Conservation (phyloP, 2,329 filamentous ascomycete species). For the Cordyceps fumosorosea region DNA sequence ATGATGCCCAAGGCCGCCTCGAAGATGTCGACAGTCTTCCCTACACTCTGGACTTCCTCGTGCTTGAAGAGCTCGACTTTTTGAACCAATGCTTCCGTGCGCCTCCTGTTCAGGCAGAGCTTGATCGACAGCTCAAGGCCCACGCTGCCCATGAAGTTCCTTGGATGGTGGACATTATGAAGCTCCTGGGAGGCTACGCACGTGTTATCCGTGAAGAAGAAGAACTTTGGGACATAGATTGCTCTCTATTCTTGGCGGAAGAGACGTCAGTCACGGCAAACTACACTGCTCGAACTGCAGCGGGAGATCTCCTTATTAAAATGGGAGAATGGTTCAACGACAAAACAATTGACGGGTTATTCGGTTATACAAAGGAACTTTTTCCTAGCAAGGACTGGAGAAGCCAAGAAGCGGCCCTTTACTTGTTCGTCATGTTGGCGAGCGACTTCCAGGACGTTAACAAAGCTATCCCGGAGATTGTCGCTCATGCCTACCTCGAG, state of each 20-base stretch:
- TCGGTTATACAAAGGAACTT: constrained; percentile 67
- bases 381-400: constrained; percentile 59
- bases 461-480: constrained; percentile 60
- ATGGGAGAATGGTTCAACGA: constrained; percentile 81
- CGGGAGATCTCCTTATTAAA: constrained; percentile 87
- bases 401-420: constrained; percentile 73
- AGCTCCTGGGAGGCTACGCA: constrained; percentile 75
- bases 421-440: constrained; percentile 75
- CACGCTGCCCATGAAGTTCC: constrained; percentile 57
- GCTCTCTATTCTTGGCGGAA: constrained; percentile 90
- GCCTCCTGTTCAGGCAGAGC: constrained; percentile 78
- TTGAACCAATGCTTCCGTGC: constrained; percentile 86
- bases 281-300: constrained; percentile 89
- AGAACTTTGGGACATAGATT: constrained; percentile 92
- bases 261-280: constrained; percentile 93
- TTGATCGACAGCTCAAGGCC: constrained; percentile 69
- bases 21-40: constrained; percentile 89
- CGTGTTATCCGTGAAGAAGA: constrained; percentile 91
- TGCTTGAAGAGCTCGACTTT: constrained; percentile 91
- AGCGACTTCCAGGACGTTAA: constrained; percentile 76
- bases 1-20: constrained; percentile 77
- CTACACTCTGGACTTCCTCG: constrained; percentile 87
- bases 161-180: constrained; percentile 86
- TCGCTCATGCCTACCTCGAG: constrained; percentile 69
- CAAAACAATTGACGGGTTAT: constrained; percentile 69